A percentile compares a stretch with the other conserved stretches of the same genome.
Conservation (phyloP, 2,329 filamentous ascomycete genomes). For the Tolypocladium sp. region DNA sequence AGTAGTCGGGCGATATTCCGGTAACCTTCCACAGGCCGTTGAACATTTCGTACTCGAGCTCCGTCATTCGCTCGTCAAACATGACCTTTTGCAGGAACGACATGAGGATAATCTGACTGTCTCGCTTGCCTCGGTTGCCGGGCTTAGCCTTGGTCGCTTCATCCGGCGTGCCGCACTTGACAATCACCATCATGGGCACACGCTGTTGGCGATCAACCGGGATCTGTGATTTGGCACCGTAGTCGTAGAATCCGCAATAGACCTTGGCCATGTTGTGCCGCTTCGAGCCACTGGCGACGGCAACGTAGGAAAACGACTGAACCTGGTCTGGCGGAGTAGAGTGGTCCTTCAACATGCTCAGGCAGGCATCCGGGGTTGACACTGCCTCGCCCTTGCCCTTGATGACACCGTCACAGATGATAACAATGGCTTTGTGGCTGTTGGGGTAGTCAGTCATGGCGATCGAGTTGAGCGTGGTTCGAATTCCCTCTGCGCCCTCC, state of each 20-base stretch:
- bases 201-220: constrained; percentile 84
- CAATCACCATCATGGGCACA: constrained; percentile 93
- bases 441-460: constrained; percentile 98
- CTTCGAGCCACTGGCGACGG: constrained; percentile 90
- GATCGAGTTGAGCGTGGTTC: constrained; percentile 90
- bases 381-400: constrained; percentile 84
- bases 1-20: constrained; percentile 95
- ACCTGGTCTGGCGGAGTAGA: constrained; percentile 74
- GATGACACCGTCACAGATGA: constrained; percentile 96
- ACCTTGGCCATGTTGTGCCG: constrained; percentile 99
- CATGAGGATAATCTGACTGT: constrained; percentile 99
- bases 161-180: constrained; percentile 90
- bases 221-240: constrained; percentile 71
- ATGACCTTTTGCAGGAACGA: constrained; percentile 99
- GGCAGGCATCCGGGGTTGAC: constrained; percentile 81
- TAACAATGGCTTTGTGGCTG: constrained; percentile 94
- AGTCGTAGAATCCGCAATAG: constrained; percentile 97
- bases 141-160: constrained; percentile 77
- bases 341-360: constrained; percentile 93
- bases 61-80: constrained; percentile 99
- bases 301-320: constrained; percentile 87
- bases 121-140: constrained; percentile 95
- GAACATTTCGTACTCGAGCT: constrained; percentile 99
- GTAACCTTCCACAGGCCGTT: constrained; percentile 98
- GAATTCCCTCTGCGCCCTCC: constrained; percentile 84